Conservation (phyloP, 306 rosid genomes). For the Vigna hirtella region DNA sequence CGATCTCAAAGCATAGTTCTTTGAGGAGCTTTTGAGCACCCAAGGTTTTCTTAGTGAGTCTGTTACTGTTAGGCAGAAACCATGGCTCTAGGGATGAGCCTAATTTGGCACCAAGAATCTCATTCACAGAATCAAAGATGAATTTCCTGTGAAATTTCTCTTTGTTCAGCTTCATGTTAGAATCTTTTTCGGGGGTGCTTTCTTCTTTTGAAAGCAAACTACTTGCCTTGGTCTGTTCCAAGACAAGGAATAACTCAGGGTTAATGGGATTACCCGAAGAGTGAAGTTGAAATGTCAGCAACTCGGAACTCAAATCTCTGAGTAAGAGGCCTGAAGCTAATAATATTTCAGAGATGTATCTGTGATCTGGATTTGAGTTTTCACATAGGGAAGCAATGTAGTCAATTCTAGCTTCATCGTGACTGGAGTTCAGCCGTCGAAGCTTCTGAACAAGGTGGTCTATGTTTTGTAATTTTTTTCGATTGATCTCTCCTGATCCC, state of each 20-base stretch:
- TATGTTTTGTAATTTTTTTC: conserved; percentile 74
- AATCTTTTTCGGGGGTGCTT: conserved; percentile 46
- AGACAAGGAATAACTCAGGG: conserved; percentile 82
- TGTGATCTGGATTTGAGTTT: conserved; percentile 78
- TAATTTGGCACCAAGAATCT: conserved; percentile 68
- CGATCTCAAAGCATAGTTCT: conserved; percentile 76
- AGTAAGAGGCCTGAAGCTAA: conserved; percentile 88
- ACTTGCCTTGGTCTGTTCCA: conserved; percentile 91
- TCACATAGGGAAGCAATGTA: conserved; percentile 85
- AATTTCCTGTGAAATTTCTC: conserved; percentile 77
- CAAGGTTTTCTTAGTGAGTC: conserved; percentile 63
- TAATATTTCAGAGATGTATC: conserved; percentile 84
- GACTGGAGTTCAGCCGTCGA: conserved; percentile 71
- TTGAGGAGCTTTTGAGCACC: conserved; percentile 84
- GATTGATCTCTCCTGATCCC: conserved; percentile 65
- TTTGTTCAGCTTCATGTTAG: conserved; percentile 42
- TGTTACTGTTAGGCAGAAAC: conserved; percentile 55
- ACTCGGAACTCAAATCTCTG: conserved; percentile 72
- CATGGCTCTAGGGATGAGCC: conserved; percentile 60
- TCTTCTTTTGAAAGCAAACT: conserved; percentile 65
- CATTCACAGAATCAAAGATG: conserved; percentile 86
- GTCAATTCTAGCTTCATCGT: conserved; percentile 78
- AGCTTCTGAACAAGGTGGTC: conserved; percentile 87
- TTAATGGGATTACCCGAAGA: conserved; percentile 82
- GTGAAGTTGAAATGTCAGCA: conserved; percentile 76